phyloP scores from a whole-genome alignment of 345 rosid genomes.

The Orychophragmus violaceus region DNA sequence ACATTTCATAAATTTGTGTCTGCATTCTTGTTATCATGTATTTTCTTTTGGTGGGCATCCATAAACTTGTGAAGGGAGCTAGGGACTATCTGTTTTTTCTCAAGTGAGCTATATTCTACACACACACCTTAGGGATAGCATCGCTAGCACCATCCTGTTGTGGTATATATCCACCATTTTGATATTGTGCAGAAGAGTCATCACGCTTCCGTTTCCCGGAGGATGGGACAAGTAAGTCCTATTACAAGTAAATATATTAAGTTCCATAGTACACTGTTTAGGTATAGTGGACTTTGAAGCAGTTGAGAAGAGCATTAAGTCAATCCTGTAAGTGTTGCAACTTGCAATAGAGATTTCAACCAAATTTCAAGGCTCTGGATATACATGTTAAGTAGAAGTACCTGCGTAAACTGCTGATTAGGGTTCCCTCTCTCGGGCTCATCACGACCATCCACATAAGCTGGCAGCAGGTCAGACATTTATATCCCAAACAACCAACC shows the following conservation, averaged over 20 bases:
- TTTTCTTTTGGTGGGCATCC: neutral
- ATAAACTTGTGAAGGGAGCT: neutral
- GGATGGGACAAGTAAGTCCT: slow-evolving; percentile 80
- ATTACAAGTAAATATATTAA: slow-evolving; percentile 16
- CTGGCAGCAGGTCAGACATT: too few relatives aligned
- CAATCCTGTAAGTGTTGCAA: neutral
- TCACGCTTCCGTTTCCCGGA: slow-evolving; percentile 93
- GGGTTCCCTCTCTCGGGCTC: slow-evolving; percentile 71
- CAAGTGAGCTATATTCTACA: slow-evolving; percentile 17
- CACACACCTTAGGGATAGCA: slow-evolving; percentile 37
- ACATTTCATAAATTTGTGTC: neutral
- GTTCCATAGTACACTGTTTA: neutral
- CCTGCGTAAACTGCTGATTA: too few relatives aligned
- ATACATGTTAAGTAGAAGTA: slow-evolving; percentile 17
- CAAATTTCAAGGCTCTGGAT: neutral
- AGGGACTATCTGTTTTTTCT: neutral
- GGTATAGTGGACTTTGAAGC: neutral
- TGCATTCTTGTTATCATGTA: neutral
- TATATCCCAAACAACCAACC: slow-evolving; percentile 13
- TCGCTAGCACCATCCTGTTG: too few relatives aligned
- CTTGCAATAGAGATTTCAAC: neutral
- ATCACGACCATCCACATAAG: slow-evolving; percentile 90
- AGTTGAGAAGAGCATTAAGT: neutral
- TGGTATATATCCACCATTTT: slow-evolving; percentile 81
- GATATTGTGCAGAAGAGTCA: slow-evolving; percentile 57